These are phyloP conservation scores for Gentiana dahurica DNA, from an alignment of 257 asterid species.

Conservation along the genomic window DNA sequence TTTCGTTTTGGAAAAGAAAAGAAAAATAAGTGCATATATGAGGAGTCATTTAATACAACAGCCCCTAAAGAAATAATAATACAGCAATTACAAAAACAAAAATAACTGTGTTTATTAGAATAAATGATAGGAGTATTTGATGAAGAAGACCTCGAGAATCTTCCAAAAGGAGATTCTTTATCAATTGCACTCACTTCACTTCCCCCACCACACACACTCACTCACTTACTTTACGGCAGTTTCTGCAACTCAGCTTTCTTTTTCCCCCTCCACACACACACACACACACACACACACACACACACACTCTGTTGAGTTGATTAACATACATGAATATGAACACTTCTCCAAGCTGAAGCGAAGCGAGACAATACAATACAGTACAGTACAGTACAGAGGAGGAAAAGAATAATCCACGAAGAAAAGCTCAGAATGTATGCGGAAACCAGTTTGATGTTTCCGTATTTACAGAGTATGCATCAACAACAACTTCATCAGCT, in stretches of 20 bases:
- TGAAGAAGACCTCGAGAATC: conserved; percentile 19
- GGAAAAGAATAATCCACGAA: no score
- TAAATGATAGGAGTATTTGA: no score
- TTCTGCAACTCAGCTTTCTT: neutral
- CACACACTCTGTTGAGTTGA: no score
- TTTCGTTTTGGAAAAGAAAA: neutral
- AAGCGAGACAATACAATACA: no score
- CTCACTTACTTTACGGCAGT: conserved; percentile 28
- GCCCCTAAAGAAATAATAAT: no score
- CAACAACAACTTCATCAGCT: conserved; percentile 43
- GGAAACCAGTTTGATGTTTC: conserved; percentile 48
- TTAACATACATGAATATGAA: conserved; percentile 38
- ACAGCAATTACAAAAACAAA: no score
- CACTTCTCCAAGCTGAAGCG: conserved; percentile 12
- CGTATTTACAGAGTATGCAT: conserved; percentile 47
- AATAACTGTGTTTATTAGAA: no score
- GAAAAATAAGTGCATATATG: neutral
- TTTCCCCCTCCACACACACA: no score
- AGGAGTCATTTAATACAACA: no score
- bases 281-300: no score
- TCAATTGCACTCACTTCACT: conserved; percentile 2
- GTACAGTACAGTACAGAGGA: no score
- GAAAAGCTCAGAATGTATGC: conserved; percentile 44
- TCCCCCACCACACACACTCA: neutral
- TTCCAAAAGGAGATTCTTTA: conserved; percentile 46